Percentiles rank a stretch among this genome's conserved stretches.
These are phyloP conservation scores for Penicillium steckii DNA, from an alignment of 495 filamentous ascomycete genomes.

Conservation along the genomic window DNA sequence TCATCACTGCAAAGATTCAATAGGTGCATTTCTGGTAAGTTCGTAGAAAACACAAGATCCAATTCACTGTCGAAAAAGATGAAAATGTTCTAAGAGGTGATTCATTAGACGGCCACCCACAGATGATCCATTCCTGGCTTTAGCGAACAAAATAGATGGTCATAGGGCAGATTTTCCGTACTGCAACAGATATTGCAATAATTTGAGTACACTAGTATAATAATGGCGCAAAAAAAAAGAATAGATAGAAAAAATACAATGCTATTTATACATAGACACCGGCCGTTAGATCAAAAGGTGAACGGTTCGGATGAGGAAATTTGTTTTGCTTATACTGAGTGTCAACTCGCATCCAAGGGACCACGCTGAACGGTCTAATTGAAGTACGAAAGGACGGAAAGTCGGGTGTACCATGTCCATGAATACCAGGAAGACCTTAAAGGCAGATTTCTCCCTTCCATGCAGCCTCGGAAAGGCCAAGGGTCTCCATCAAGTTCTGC, in stretches of 20 bases:
- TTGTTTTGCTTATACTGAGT: slow-evolving; percentile 2
- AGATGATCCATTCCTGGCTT: no score
- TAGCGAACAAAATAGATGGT: no score
- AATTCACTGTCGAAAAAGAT: no score
- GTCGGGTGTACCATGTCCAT: not conserved
- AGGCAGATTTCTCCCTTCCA: slow-evolving; percentile 85
- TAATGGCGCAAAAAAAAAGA: not conserved
- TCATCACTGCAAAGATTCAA: not conserved
- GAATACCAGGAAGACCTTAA: slow-evolving; percentile 35
- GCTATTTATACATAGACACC: slow-evolving; percentile 28
- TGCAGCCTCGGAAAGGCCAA: slow-evolving; percentile 82
- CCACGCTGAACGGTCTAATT: slow-evolving; percentile 14
- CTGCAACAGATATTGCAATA: no score
- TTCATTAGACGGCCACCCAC: no score
- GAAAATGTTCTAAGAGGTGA: no score
- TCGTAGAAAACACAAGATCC: no score
- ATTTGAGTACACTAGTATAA: no score
- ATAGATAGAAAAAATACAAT: slow-evolving; percentile 7
- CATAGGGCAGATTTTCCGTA: no score
- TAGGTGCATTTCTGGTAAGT: not conserved
- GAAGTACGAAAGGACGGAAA: slow-evolving; percentile 5
- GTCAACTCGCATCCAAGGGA: slow-evolving; percentile 9
- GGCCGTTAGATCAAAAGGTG: slow-evolving; percentile 9
- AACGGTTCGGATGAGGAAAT: not conserved
- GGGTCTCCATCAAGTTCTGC: slow-evolving; percentile 72